Evolutionary conservation across 768 basidiomycete genomes (phyloP).

Genomic region (Boletus patriciae): DNA sequence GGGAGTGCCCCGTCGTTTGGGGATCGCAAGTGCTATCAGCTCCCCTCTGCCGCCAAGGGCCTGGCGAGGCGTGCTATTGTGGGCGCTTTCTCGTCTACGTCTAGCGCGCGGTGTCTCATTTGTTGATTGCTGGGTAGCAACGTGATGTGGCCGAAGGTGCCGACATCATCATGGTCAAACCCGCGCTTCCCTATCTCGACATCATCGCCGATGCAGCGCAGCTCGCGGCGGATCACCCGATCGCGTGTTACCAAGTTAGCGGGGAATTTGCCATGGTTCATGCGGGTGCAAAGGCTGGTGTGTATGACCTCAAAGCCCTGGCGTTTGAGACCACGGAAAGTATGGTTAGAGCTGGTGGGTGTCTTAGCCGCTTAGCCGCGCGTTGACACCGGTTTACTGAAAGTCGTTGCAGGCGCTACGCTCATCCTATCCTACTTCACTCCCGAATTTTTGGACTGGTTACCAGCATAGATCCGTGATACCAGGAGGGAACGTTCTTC

Average conservation of each 20-base stretch:
- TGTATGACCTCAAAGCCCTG: conserved; percentile 91
- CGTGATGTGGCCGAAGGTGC: conserved; percentile 91
- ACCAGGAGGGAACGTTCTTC: no score
- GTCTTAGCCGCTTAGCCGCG: background rate
- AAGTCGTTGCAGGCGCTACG: conserved; percentile 68
- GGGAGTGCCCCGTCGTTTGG: conserved; percentile 95
- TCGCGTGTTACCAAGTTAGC: conserved; percentile 97
- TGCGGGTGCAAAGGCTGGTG: conserved; percentile 89
- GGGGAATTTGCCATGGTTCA: conserved; percentile 98
- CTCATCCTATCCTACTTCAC: conserved; percentile 95
- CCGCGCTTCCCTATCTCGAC: conserved; percentile 93
- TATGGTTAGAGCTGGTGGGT: conserved; percentile 87
- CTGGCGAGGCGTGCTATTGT: conserved; percentile 93
- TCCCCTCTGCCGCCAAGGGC: conserved; percentile 85
- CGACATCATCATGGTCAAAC: conserved; percentile 99
- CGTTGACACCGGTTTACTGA: conserved; percentile 1
- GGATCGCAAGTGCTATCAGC: conserved; percentile 96
- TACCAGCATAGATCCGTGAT: conserved; percentile 37
- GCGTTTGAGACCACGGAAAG: conserved; percentile 91
- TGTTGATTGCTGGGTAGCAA: conserved; percentile 47
- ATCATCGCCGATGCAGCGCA: conserved; percentile 86
- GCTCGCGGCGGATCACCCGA: conserved; percentile 80
- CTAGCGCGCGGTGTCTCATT: background rate
- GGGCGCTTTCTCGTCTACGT: conserved; percentile 31
- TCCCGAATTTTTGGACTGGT: conserved; percentile 91